Percentiles rank a stretch among this genome's conserved stretches.
Conservation (phyloP, 345 rosid species). For the Eucalyptus leucophloia region DNA sequence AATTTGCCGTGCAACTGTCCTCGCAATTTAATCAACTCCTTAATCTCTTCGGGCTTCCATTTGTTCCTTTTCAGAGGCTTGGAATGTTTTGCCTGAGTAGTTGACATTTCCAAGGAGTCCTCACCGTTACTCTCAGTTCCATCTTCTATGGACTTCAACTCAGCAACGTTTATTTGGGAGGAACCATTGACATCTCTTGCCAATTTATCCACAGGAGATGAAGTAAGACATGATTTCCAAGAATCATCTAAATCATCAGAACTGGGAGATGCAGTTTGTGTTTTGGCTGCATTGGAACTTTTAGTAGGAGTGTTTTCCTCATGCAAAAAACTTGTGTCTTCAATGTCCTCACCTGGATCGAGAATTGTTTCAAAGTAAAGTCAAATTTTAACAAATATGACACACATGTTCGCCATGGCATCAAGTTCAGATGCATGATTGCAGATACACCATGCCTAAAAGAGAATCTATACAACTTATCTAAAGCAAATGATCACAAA, state of each 20-base stretch:
- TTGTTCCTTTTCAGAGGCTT: conserved; percentile 45
- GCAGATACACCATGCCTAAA: not conserved
- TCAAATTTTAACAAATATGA: not conserved
- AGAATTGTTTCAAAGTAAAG: not conserved
- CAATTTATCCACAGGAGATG: conserved; percentile 20
- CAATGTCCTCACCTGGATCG: conserved; percentile 28
- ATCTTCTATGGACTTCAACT: conserved; percentile 12
- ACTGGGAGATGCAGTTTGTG: conserved; percentile 3
- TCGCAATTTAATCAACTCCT: conserved; percentile 58
- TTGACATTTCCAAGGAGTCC: conserved; percentile 12
- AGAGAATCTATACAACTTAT: not conserved
- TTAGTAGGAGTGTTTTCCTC: conserved; percentile 24
- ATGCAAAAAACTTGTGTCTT: conserved; percentile 23
- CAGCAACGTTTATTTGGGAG: not conserved
- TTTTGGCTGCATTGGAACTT: conserved; percentile 17
- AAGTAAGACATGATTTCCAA: conserved; percentile 42
- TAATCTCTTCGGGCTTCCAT: conserved; percentile 91
- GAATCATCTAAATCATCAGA: conserved; percentile 40
- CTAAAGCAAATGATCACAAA: not conserved
- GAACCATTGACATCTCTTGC: conserved; percentile 4
- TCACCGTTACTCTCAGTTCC: conserved; percentile 19
- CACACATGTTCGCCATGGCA: not conserved
- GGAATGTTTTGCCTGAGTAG: conserved; percentile 28
- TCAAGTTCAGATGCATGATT: not conserved
- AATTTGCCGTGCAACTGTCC: conserved; percentile 61